phyloP scores from a whole-genome alignment of 345 rosid genomes.

The Clausena lansium region DNA sequence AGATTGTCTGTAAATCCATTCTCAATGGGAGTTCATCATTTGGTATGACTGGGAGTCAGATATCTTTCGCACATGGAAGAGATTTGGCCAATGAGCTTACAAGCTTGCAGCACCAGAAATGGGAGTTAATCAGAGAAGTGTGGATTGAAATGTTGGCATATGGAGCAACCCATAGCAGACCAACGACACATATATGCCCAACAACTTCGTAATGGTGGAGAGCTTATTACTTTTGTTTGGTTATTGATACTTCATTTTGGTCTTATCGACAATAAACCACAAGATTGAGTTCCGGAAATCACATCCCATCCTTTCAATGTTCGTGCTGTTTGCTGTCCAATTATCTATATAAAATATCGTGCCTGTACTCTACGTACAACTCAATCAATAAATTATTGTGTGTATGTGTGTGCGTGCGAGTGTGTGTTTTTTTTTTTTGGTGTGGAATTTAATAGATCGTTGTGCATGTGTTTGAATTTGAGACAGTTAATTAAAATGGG shows the following conservation, averaged over 20 bases:
- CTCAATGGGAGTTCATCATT: conserved; percentile 20
- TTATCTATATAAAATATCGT: no score
- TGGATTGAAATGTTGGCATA: conserved; percentile 64
- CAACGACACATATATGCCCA: conserved; percentile 59
- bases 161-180: conserved; percentile 60
- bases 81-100: conserved; percentile 51
- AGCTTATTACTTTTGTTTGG: conserved; percentile 64
- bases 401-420: no score
- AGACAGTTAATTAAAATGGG: no score
- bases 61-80: neutral
- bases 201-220: conserved; percentile 61
- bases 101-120: conserved; percentile 17
- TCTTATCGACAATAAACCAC: conserved; percentile 23
- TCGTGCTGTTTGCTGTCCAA: no score
- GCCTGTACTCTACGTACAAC: no score
- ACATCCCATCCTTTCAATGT: no score
- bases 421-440: no score
- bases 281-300: no score
- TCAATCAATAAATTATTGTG: no score
- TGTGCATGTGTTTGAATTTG: no score
- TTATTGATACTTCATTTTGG: conserved; percentile 74
- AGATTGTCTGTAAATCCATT: conserved; percentile 26
- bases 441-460: no score
- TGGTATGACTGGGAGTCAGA: conserved; percentile 15
- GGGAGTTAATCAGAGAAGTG: conserved; percentile 50